These are phyloP conservation scores for Lepiota venenata DNA, from an alignment of 768 basidiomycete genomes.

Conservation along the genomic window DNA sequence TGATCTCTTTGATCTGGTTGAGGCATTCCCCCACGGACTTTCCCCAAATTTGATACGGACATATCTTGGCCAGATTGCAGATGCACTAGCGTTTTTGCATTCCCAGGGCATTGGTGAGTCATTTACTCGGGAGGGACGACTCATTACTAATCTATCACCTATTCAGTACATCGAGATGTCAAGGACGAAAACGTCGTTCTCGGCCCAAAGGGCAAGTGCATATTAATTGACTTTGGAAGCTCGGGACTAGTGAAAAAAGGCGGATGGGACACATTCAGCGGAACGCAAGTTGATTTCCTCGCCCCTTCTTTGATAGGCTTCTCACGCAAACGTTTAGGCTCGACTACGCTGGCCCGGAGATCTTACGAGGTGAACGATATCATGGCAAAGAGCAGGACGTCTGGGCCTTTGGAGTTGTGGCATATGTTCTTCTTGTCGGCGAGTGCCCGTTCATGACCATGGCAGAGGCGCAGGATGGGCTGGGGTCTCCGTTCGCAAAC, in stretches of 20 bases:
- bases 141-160: conserved; percentile 8
- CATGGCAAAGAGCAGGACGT: conserved; percentile 96
- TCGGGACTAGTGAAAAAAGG: conserved; percentile 79
- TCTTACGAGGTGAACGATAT: conserved; percentile 91
- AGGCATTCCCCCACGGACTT: conserved; percentile 83
- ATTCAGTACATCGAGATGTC: conserved; percentile 91
- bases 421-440: conserved; percentile 88
- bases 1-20: conserved; percentile 96
- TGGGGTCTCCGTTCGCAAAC: conserved; percentile 71
- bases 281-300: conserved; percentile 62
- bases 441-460: conserved; percentile 93
- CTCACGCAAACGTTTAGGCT: conserved; percentile 39
- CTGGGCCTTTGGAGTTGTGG: conserved; percentile 97
- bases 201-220: conserved; percentile 75
- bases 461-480: conserved; percentile 85
- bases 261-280: conserved; percentile 91
- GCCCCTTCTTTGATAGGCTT: conserved; percentile 11
- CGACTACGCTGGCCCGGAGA: conserved; percentile 96
- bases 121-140: not conserved
- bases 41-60: conserved; percentile 70
- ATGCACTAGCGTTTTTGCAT: conserved; percentile 88
- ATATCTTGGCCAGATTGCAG: conserved; percentile 92
- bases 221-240: conserved; percentile 97
- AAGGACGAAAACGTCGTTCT: conserved; percentile 97
- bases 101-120: conserved; percentile 84